Conservation (phyloP, 2,329 filamentous ascomycete species). For the Aspergillus pseudonomiae region DNA sequence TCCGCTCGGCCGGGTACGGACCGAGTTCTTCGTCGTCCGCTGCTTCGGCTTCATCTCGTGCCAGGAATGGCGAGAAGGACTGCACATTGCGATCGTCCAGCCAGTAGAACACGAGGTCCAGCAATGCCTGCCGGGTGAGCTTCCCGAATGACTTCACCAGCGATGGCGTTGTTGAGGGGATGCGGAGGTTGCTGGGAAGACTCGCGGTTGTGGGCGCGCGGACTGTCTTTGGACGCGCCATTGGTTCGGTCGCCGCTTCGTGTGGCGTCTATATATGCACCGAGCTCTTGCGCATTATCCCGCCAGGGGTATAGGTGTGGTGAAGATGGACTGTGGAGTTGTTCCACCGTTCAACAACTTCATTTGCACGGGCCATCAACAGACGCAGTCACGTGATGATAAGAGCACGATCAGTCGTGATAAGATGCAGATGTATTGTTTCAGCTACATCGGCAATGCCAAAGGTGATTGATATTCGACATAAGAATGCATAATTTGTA, state of each 20-base stretch:
- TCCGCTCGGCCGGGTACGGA: conserved; percentile 69
- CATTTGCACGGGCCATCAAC: conserved; percentile 8
- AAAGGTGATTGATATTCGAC: too few relatives aligned
- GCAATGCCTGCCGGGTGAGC: conserved; percentile 71
- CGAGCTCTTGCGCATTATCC: not conserved
- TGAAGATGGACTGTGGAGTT: not conserved
- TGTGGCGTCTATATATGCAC: not conserved
- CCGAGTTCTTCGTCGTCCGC: conserved; percentile 64
- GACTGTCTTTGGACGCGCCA: conserved; percentile 38
- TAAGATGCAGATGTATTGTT: not conserved
- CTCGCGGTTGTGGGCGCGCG: conserved; percentile 70
- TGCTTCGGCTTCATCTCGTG: conserved; percentile 50
- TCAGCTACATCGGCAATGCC: not conserved
- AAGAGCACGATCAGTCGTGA: not conserved
- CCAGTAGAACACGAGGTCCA: conserved; percentile 77
- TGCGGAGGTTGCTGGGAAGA: conserved; percentile 70
- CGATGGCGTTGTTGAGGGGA: conserved; percentile 66
- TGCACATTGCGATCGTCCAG: conserved; percentile 67
- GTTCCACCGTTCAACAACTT: not conserved
- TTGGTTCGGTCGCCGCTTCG: not conserved
- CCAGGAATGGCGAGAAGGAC: conserved; percentile 63
- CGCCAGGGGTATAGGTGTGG: not conserved
- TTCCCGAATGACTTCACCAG: conserved; percentile 69
- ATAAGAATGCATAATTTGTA: too few relatives aligned
- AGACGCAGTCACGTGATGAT: conserved; percentile 9